Evolutionary conservation across 139 green algal genomes (phyloP), one percentile per base, ranked within the genome.

Genomic region (Micromonas pusilla): DNA sequence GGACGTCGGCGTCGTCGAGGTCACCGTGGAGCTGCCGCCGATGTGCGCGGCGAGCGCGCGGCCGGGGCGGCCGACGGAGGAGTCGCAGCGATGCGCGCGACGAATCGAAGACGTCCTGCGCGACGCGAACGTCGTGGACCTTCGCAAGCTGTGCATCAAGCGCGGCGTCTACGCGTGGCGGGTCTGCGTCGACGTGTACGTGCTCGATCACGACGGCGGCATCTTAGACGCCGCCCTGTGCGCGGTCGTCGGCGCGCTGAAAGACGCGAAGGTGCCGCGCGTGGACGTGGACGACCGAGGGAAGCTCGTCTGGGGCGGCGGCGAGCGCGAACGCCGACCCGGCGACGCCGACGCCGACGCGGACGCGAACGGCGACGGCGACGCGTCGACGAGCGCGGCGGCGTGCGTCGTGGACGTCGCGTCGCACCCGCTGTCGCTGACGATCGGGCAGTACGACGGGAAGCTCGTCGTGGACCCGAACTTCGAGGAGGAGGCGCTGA

Each of bases 221-320:
- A 52, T 93, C 5, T 26, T 89, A 2, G 91, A 95, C 38, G 86
- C 83, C n/a, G 72, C 65, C 20, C 70, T 93, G 77, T 79, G 92
- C 21, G 89, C 89, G 0, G 81, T 77, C 13, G 33, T 92, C 6
- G 86, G 83, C 23, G 86, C 87, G 4, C 80, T 95, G 72, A 60
- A n/a, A 66, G 66, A 76, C 32, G 37, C 52, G 54, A 52, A 23
- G 20, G 74, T 76, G 1, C 52, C 70, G 28, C 70, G 63, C 13
- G 34, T 33, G 0, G 23, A 28, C 23, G 25, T 37, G 66, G 67
- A 57, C 19, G 67, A 57, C 19, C 64, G 80, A 77, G 71, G 73
- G 66, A 73, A 66, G 30, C 21, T 38, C 38, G 81, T 54, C 34
- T 26, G n/a, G n/a, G 65, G 37, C 28, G 23, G 68, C 60, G 19